Evolutionary conservation across 108 stramenopile species (phyloP).

Genomic region (Cyclostephanos tholiformis): DNA sequence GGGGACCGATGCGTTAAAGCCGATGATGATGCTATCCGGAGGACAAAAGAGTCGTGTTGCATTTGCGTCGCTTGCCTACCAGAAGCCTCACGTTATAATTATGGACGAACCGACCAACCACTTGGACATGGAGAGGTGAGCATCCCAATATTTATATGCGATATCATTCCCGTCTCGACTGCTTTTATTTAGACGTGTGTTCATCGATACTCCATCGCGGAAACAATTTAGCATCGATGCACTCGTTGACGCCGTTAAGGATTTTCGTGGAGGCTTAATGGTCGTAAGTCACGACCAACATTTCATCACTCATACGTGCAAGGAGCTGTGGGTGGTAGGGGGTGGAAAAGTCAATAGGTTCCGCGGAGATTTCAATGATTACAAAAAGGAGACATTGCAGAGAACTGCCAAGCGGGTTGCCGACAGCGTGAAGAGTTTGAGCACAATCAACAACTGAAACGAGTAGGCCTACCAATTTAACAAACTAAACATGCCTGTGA

Average conservation of each 20-base stretch:
- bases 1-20: conserved; percentile 90
- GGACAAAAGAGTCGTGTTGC: conserved; percentile 97
- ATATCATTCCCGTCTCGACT: too few species aligned
- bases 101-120: conserved; percentile 95
- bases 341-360: conserved; percentile 72
- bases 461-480: not conserved
- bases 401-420: conserved; percentile 80
- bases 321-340: conserved; percentile 87
- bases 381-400: conserved; percentile 78
- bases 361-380: conserved; percentile 81
- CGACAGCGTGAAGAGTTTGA: conserved; percentile 78
- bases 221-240: conserved; percentile 83
- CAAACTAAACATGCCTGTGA: not conserved
- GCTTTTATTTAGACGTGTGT: too few species aligned
- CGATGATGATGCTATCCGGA: conserved; percentile 93
- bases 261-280: conserved; percentile 86
- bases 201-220: too few species aligned
- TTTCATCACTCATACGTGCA: conserved; percentile 80
- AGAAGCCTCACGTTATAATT: conserved; percentile 94
- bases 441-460: conserved; percentile 55
- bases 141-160: too few species aligned
- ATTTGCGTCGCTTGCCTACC: conserved; percentile 94
- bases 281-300: conserved; percentile 96
- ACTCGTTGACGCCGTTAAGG: conserved; percentile 87
- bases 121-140: conserved; percentile 87